These are phyloP conservation scores for Saccharomyces hybrid DNA, from an alignment of 1,139 yeast species.

Conservation along the genomic window DNA sequence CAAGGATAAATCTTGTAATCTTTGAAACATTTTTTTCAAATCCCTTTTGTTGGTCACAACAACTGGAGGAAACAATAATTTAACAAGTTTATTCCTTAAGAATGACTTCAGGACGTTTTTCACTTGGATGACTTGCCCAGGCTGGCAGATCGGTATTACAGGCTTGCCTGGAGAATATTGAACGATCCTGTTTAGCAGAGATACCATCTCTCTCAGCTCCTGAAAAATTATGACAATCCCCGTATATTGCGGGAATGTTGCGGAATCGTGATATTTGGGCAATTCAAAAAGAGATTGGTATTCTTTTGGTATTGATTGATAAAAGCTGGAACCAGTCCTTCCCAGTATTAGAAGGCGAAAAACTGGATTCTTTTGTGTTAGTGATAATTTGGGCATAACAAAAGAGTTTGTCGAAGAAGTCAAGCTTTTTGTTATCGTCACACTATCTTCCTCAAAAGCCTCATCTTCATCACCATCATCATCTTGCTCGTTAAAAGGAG, in stretches of 20 bases:
- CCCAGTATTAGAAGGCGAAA: constrained; percentile 17
- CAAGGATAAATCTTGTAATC: constrained; percentile 5
- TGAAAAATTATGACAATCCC: constrained; percentile 25
- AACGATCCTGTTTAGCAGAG: constrained; percentile 20
- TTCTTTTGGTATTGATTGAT: constrained; percentile 18
- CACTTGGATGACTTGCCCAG: constrained; percentile 23
- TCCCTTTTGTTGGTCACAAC: constrained; percentile 21
- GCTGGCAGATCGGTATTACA: constrained; percentile 23
- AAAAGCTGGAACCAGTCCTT: constrained; percentile 22
- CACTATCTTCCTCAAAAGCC: constrained; percentile 18
- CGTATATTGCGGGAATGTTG: constrained; percentile 13
- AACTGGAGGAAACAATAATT: constrained; percentile 22
- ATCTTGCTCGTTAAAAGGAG: background rate
- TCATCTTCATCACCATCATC: background rate
- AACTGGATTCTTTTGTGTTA: constrained; percentile 7
- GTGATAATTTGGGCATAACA: constrained; percentile 30
- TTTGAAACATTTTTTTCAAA: constrained; percentile 16
- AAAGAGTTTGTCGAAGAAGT: constrained; percentile 23
- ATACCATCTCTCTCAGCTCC: constrained; percentile 21
- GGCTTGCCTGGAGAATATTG: constrained; percentile 17
- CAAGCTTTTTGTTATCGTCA: constrained; percentile 21
- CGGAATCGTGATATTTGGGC: constrained; percentile 13
- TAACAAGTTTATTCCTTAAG: constrained; percentile 15
- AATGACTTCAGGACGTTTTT: constrained; percentile 19
- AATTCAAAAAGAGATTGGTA: constrained; percentile 21